phyloP scores from a whole-genome alignment of 2,329 filamentous ascomycete genomes.

The Phialophora tarda region DNA sequence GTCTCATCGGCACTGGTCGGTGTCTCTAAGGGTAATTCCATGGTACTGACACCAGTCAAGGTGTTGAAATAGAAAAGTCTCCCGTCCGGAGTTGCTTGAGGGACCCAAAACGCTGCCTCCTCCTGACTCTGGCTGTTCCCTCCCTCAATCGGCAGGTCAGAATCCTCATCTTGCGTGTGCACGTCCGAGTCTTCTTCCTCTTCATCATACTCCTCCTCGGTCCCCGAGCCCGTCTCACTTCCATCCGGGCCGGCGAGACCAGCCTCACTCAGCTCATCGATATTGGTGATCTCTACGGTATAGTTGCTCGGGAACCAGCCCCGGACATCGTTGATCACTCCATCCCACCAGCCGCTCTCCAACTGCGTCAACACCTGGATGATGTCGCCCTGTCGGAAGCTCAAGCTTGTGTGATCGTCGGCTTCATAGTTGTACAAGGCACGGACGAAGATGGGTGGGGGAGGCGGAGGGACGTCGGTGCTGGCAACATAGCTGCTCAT shows the following conservation, averaged over 20 bases:
- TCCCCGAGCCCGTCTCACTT: slow-evolving; percentile 56
- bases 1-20: slow-evolving; percentile 79
- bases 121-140: slow-evolving; percentile 70
- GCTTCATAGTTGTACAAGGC: slow-evolving; percentile 98
- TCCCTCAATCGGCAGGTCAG: slow-evolving; percentile 71
- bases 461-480: slow-evolving; percentile 47
- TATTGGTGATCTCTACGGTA: slow-evolving; percentile 77
- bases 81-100: slow-evolving; percentile 92
- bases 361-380: slow-evolving; percentile 98
- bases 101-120: slow-evolving; percentile 96
- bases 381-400: slow-evolving; percentile 94
- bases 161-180: slow-evolving; percentile 66
- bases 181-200: slow-evolving; percentile 72
- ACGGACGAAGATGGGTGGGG: slow-evolving; percentile 77
- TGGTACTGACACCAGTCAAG: slow-evolving; percentile 90
- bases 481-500: slow-evolving; percentile 60
- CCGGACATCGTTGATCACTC: slow-evolving; percentile 92
- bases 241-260: slow-evolving; percentile 50
- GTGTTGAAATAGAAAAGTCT: slow-evolving; percentile 98
- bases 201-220: slow-evolving; percentile 67
- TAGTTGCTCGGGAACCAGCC: slow-evolving; percentile 99
- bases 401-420: slow-evolving; percentile 94
- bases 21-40: slow-evolving; percentile 92
- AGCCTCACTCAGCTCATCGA: slow-evolving; percentile 67
- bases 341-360: slow-evolving; percentile 99